Conservation (phyloP, 805 yeast species). For the Ogataea nakhonphanomensis region DNA sequence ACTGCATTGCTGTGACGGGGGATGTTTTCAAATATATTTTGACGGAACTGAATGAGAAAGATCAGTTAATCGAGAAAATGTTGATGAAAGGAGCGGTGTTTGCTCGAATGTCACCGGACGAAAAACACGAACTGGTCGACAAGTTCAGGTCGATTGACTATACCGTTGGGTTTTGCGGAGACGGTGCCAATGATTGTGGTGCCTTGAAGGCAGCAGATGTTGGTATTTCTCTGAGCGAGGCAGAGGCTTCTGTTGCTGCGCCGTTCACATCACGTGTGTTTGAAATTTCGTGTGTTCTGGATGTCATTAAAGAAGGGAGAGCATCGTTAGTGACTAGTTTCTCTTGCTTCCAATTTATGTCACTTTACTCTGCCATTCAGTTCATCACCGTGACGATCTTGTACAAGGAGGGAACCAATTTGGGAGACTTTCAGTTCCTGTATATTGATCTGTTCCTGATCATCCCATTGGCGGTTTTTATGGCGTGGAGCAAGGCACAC, state of each 20-base stretch:
- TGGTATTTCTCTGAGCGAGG: constrained; percentile 93
- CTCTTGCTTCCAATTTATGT: constrained; percentile 97
- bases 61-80: constrained; percentile 47
- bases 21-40: constrained; percentile 81
- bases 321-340: constrained; percentile 93
- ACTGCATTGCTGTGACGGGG: constrained; percentile 84
- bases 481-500: constrained; percentile 95
- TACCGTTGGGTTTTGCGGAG: constrained; percentile 97
- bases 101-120: constrained; percentile 99
- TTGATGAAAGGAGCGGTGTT: constrained; percentile 72
- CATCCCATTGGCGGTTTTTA: constrained; percentile 90
- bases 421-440: constrained; percentile 95
- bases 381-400: constrained; percentile 82
- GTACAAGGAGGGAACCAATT: constrained; percentile 83
- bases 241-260: constrained; percentile 98
- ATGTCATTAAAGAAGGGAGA: constrained; percentile 90
- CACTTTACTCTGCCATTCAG: constrained; percentile 94
- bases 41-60: constrained; percentile 44
- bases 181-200: constrained; percentile 99
- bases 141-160: constrained; percentile 81
- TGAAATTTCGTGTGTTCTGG: constrained; percentile 89
- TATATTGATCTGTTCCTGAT: constrained; percentile 90
- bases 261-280: constrained; percentile 91
- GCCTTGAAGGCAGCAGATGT: constrained; percentile 97
- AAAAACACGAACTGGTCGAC: constrained; percentile 91